phyloP scores from a whole-genome alignment of 1,284 basidiomycete species.

The Stygiomarasmius scandens region DNA sequence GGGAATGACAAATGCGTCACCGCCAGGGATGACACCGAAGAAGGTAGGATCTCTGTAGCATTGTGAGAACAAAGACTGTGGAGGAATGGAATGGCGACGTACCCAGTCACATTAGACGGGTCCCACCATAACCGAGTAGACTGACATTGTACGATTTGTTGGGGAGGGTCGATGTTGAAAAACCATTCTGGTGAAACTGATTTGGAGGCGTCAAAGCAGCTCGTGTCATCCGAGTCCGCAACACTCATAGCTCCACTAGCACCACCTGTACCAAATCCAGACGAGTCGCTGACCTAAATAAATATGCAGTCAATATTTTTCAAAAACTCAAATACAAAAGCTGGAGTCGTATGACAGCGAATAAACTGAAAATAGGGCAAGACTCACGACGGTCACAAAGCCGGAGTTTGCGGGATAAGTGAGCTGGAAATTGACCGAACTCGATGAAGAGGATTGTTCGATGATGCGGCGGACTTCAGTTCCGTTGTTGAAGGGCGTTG shows the following conservation, averaged over 20 bases:
- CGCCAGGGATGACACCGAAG: slow-evolving; percentile 77
- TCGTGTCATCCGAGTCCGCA: slow-evolving; percentile 49
- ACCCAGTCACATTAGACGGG: slow-evolving; percentile 56
- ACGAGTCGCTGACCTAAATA: slow-evolving; percentile 66
- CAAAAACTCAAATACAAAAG: too few relatives aligned
- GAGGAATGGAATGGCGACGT: slow-evolving; percentile 20
- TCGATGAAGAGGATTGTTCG: slow-evolving; percentile 49
- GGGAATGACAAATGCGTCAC: slow-evolving; percentile 70
- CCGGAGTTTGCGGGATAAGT: slow-evolving; percentile 68
- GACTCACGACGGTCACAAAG: slow-evolving; percentile 75
- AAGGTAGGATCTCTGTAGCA: slow-evolving; percentile 39
- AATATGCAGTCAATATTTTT: background rate
- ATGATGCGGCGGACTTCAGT: slow-evolving; percentile 68
- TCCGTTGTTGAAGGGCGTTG: slow-evolving; percentile 58
- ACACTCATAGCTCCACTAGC: slow-evolving; percentile 69
- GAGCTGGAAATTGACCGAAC: slow-evolving; percentile 57
- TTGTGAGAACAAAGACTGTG: slow-evolving; percentile 4
- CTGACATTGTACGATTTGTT: slow-evolving; percentile 64
- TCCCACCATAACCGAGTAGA: slow-evolving; percentile 68
- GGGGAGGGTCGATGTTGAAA: slow-evolving; percentile 61
- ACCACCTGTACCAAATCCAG: slow-evolving; percentile 73
- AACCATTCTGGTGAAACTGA: slow-evolving; percentile 56
- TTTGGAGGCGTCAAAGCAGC: slow-evolving; percentile 58
- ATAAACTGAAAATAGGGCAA: slow-evolving; percentile 7
- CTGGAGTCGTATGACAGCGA: background rate